Conservation (phyloP, 768 basidiomycete genomes). For the Termitomyces sp. region DNA sequence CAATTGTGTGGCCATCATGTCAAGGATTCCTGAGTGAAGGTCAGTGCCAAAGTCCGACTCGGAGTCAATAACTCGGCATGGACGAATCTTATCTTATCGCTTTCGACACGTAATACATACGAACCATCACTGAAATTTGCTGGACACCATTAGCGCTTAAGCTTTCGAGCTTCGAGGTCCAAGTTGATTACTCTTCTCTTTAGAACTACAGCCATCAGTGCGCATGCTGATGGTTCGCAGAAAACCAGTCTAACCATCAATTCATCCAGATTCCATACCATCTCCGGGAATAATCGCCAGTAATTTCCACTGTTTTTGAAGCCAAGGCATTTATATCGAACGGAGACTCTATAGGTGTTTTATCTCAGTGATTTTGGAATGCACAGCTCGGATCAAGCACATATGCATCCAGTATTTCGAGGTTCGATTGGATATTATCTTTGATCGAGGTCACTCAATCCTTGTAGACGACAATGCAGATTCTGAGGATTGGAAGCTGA, state of each 20-base stretch:
- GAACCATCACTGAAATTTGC: too few relatives aligned
- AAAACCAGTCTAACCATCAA: neutral
- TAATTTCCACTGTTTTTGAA: neutral
- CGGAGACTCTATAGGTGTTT: neutral
- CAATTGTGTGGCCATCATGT: slow-evolving; percentile 9
- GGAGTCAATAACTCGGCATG: too few relatives aligned
- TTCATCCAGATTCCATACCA: neutral
- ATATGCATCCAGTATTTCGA: too few relatives aligned
- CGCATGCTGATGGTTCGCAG: neutral
- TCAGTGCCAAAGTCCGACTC: too few relatives aligned
- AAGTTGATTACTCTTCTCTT: neutral
- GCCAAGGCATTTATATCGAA: neutral
- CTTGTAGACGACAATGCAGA: neutral
- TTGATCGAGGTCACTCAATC: neutral
- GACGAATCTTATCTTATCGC: neutral
- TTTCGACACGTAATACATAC: neutral
- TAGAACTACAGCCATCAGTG: neutral
- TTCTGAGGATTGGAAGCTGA: slow-evolving; percentile 6
- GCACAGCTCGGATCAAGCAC: neutral
- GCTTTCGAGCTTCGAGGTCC: neutral
- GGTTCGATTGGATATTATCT: neutral
- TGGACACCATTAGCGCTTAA: too few relatives aligned
- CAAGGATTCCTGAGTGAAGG: neutral
- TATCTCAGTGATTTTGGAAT: neutral
- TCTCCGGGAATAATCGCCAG: neutral